phyloP scores from a whole-genome alignment of 805 yeast species.

The Saccharomycopsis sp. region DNA sequence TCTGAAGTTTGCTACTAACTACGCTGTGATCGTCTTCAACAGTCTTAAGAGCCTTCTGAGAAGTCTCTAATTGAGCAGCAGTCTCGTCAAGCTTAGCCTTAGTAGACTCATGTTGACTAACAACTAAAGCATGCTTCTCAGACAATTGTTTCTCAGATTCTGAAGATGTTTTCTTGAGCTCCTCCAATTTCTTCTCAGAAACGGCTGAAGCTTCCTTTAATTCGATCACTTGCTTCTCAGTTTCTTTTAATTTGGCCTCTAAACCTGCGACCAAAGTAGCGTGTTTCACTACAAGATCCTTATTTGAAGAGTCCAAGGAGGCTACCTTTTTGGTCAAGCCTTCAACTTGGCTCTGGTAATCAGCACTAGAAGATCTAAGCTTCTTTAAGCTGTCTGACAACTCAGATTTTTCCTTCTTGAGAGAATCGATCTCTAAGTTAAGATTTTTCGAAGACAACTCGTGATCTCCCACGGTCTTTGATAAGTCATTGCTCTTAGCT shows the following conservation, averaged over 20 bases:
- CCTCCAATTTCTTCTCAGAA: not conserved
- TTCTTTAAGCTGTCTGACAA: constrained; percentile 4
- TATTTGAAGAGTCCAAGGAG: not conserved
- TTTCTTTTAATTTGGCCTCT: not conserved
- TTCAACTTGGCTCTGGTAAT: constrained; percentile 17
- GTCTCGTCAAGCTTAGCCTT: constrained; percentile 27
- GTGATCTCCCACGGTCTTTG: constrained; percentile 11
- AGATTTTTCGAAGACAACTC: constrained; percentile 5
- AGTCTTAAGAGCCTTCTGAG: constrained; percentile 22
- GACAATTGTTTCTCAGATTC: not conserved
- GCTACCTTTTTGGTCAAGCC: constrained; percentile 4
- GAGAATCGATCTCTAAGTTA: constrained; percentile 4
- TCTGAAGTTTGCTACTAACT: constrained; percentile 21
- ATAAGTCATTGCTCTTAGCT: constrained; percentile 20
- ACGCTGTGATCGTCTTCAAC: not conserved
- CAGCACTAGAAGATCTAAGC: not conserved
- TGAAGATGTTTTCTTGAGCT: not conserved
- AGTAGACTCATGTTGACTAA: constrained; percentile 23
- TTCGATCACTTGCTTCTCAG: not conserved
- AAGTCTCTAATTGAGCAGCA: constrained; percentile 27
- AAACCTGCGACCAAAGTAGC: not conserved
- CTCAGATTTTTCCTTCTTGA: constrained; percentile 5
- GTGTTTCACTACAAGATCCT: not conserved
- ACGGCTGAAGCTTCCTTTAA: not conserved
- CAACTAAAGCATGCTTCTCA: not conserved